Conservation (phyloP, 495 filamentous ascomycete genomes). For the Neurospora sp. region DNA sequence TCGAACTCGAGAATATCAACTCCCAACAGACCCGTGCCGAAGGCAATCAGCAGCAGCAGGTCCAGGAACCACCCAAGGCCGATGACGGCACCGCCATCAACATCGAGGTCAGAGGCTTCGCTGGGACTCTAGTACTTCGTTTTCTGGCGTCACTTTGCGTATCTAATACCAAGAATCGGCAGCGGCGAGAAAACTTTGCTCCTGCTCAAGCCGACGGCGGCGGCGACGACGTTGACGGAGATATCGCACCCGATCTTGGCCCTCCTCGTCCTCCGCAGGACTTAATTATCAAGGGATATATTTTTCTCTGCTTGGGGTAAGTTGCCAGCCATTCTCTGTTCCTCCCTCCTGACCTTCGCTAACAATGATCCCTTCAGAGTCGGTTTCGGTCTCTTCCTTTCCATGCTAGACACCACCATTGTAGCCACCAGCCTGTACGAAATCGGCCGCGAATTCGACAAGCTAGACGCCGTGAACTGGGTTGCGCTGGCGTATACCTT, state of each 20-base stretch:
- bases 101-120: background rate
- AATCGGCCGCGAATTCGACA: slow-evolving; percentile 31
- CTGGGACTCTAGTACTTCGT: background rate
- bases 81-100: background rate
- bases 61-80: background rate
- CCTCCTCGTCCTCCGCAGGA: background rate
- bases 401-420: slow-evolving; percentile 35
- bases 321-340: background rate
- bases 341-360: background rate
- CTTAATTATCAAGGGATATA: background rate
- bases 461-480: slow-evolving; percentile 31
- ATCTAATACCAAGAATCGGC: background rate
- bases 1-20: background rate
- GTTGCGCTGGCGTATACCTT: slow-evolving; percentile 36
- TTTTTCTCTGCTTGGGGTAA: background rate
- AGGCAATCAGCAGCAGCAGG: background rate
- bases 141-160: background rate
- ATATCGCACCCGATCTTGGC: background rate
- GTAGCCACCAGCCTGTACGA: slow-evolving; percentile 35
- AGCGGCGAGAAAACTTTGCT: background rate
- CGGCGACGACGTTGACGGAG: background rate
- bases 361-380: background rate
- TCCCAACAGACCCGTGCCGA: background rate
- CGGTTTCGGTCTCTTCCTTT: slow-evolving; percentile 23
- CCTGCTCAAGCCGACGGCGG: background rate